These are phyloP conservation scores for Carallia pectinifolia DNA, from an alignment of 345 rosid genomes.

Conservation along the genomic window DNA sequence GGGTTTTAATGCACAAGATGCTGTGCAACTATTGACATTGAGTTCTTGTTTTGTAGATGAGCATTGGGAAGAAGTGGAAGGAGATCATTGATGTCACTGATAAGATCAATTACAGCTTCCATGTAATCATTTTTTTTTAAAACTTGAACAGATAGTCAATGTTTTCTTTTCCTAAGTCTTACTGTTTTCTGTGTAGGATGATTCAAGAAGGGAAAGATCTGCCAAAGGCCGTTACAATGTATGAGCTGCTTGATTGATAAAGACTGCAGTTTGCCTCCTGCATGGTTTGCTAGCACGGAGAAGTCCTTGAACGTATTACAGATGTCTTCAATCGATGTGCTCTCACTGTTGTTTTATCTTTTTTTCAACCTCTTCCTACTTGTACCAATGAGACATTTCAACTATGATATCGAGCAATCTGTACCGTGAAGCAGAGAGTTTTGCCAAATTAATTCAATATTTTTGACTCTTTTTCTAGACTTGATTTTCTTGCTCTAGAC, in stretches of 20 bases:
- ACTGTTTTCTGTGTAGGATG: slow-evolving; percentile 56
- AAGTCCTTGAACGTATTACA: slow-evolving; percentile 2
- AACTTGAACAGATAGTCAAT: slow-evolving; percentile 2
- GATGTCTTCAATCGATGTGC: slow-evolving; percentile 1
- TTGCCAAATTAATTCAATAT: neutral
- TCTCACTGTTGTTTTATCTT: neutral
- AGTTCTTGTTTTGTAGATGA: slow-evolving; percentile 42
- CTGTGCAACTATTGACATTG: neutral
- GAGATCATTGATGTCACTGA: slow-evolving; percentile 69
- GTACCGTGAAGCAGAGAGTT: neutral
- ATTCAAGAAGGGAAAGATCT: slow-evolving; percentile 59
- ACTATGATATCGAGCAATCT: slow-evolving; percentile 13
- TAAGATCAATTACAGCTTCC: slow-evolving; percentile 76
- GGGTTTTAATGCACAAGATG: neutral
- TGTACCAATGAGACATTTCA: neutral
- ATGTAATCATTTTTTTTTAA: slow-evolving; percentile 41
- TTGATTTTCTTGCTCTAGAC: no score
- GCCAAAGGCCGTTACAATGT: slow-evolving; percentile 59
- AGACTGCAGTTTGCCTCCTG: neutral
- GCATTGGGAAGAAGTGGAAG: slow-evolving; percentile 97
- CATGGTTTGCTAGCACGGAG: neutral
- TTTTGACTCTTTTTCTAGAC: no score
- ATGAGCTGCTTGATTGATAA: slow-evolving; percentile 29
- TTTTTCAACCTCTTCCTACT: neutral
- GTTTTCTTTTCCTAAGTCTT: slow-evolving; percentile 2